Evolutionary conservation across 345 rosid genomes (phyloP).

Genomic region (Alliaria petiolata): DNA sequence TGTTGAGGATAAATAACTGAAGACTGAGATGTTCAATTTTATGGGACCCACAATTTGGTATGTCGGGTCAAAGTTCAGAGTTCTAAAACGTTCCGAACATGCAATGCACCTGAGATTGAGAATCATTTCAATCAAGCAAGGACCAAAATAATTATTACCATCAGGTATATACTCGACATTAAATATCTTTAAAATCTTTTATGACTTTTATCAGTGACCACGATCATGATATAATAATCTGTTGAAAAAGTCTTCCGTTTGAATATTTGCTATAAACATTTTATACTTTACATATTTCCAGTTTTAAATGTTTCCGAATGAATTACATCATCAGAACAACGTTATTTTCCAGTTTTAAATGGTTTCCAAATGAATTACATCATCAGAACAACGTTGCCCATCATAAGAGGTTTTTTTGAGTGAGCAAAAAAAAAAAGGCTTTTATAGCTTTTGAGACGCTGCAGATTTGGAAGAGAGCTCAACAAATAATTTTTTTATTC

Average conservation of each 20-base stretch:
- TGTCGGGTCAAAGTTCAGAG: constrained; percentile 1
- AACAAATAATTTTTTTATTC: not conserved
- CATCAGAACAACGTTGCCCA: not conserved
- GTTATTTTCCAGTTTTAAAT: not conserved
- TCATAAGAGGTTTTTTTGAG: not conserved
- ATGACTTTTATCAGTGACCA: too few species aligned
- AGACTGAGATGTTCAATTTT: not conserved
- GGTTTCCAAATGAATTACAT: not conserved
- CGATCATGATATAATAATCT: too few species aligned
- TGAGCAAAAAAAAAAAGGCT: not conserved
- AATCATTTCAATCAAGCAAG: not conserved
- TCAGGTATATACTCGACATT: not conserved
- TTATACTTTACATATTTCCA: not conserved
- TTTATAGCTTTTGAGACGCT: not conserved
- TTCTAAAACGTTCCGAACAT: not conserved
- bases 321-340: not conserved
- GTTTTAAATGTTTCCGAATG: not conserved
- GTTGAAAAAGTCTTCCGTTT: not conserved
- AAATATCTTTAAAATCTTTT: not conserved
- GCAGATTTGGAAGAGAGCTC: not conserved
- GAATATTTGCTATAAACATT: not conserved
- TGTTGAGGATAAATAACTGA: not conserved
- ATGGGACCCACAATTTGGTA: not conserved
- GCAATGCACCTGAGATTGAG: constrained; percentile 1
- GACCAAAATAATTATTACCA: not conserved